Evolutionary conservation across 306 rosid genomes (phyloP), one percentile per base, ranked within the genome.

Genomic region (Arachis hypogaea): DNA sequence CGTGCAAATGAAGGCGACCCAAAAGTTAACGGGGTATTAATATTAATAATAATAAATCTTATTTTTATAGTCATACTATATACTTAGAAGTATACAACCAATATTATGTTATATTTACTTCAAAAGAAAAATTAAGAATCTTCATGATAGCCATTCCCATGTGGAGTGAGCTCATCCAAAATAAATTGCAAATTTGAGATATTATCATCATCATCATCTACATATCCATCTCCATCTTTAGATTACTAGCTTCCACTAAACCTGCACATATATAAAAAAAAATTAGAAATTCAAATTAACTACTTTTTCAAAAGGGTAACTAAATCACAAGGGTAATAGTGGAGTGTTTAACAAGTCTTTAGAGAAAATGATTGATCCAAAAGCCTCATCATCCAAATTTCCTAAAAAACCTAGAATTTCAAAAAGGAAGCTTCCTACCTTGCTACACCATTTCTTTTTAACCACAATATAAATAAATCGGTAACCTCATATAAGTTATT

Each of bases 191-290:
- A 67, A 55, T 28, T 55, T 68, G 81, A 73, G 30, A 70, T 77
- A 77, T 30, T 30, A 36, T 82, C 84, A 81, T 87, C 86, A 87
- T 85, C 88, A 87, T 91, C 97, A 83, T 91, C 91, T 88, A 88
- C 38, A 33, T 33, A 82, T 84, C 87, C 86, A 87, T 87, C 88
- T 88, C 92, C 97, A 83, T 91, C 91, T 91, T 91, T 73, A 81
- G 67, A 80, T 85, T 89, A 81, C 86, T 77, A 51, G 75, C 88
- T 79, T 88, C 92, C 74, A 81, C 62, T 44, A 87, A 64, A 63
- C 91, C 97, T 91, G 87, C 77, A 67, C 9, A 78, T 8, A 10
- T 29, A 29, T 10, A 57, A 47, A 9, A 72, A 66, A 7, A 42
- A 7, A 50, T 43, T 76, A 2, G 57, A 57, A 74, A 54, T 64